These are phyloP conservation scores for Cornus kousa DNA, from an alignment of 148 eudicot genomes.

Conservation along the genomic window DNA sequence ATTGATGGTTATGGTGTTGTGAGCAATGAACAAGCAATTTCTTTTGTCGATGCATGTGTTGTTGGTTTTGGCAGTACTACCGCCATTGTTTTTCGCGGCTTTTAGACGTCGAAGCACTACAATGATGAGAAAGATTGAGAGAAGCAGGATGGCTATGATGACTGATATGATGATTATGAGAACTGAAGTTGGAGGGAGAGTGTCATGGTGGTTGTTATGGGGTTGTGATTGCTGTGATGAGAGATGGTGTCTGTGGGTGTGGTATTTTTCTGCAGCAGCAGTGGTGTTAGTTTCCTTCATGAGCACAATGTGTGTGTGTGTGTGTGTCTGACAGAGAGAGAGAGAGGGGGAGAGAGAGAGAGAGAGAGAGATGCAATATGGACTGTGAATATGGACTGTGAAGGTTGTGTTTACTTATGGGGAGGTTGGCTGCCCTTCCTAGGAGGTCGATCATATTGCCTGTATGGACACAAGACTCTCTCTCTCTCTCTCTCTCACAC, in stretches of 20 bases:
- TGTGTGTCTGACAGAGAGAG: too few relatives aligned
- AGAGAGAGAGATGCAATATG: constrained; percentile 7
- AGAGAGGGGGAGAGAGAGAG: constrained; percentile 6
- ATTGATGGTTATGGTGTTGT: constrained; percentile 32
- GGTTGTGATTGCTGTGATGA: background rate
- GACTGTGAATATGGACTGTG: background rate
- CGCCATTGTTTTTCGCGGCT: constrained; percentile 20
- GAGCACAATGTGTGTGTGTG: background rate
- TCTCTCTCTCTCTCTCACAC: background rate
- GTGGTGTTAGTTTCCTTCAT: constrained; percentile 27
- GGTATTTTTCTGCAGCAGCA: background rate
- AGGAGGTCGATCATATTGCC: constrained; percentile 8
- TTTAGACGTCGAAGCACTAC: constrained; percentile 57
- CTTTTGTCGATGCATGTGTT: constrained; percentile 19
- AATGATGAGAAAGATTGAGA: constrained; percentile 40
- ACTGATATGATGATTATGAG: constrained; percentile 57
- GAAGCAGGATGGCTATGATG: constrained; percentile 47
- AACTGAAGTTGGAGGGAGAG: constrained; percentile 36
- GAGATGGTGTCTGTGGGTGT: constrained; percentile 1
- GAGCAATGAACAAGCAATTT: constrained; percentile 48
- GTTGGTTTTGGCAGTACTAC: constrained; percentile 21
- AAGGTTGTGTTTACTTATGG: constrained; percentile 3
- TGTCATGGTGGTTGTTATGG: constrained; percentile 15
- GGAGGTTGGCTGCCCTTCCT: constrained; percentile 6
- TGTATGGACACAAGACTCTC: background rate